Evolutionary conservation across 1,139 yeast species (phyloP), one percentile per base, ranked within the genome.

Genomic region (Candida dubliniensis): DNA sequence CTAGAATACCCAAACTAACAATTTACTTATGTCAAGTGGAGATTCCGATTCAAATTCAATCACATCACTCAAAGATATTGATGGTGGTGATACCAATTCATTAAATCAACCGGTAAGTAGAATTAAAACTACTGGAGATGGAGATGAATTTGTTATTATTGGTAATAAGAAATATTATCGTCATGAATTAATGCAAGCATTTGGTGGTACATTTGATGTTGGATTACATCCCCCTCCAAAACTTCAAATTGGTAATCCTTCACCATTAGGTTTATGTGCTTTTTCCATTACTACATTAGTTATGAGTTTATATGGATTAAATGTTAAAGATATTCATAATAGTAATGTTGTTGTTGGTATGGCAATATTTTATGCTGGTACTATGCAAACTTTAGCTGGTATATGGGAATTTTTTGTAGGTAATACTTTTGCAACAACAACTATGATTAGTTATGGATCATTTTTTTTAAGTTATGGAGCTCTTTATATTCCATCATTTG

Each of bases 231-330:
- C 71, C 6, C 57, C 55, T 40, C 66, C 70, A 13, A 49, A 45
- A 23, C 53, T 62, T 42, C 47, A 63, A 41, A 56, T 70, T 40
- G 83, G 74, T 33, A 79, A 81, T 52, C 82, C 86, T 0, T 77
- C 80, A 13, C 82, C 85, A 4, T 61, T 79, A 47, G 84, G 84
- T 2, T 66, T 79, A 43, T 66, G 74, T 31, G 78, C 78, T 1
- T 80, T 76, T 60, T 67, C 74, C 26, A 49, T 70, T 46, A 65
- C 75, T 34, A 73, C 81, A 1, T 69, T 78, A 49, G 63, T 67
- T 8, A 59, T 71, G 47, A 66, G 72, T 4, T 65, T 78, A 52
- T 52, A 44, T 46, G 67, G 67, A 33, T 64, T 67, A 12, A 59
- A 56, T 45, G 72, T 71, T 11, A 63, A 61, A 62, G 71, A 72